phyloP scores from a whole-genome alignment of 1,284 basidiomycete genomes.

The Trametes pubescens region DNA sequence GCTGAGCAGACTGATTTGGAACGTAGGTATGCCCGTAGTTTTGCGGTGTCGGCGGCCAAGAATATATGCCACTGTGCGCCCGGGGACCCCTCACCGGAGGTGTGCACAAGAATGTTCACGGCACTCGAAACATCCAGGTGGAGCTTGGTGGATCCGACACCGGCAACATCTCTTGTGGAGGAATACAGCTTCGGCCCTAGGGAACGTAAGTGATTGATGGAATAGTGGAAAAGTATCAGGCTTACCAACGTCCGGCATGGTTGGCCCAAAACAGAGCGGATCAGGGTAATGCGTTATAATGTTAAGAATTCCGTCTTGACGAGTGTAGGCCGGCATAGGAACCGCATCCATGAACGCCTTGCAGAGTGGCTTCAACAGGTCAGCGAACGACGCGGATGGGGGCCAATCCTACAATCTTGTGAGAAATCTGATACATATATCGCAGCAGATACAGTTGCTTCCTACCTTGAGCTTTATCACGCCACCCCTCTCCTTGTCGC shows the following conservation, averaged over 20 bases:
- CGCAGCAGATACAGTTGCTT: no score
- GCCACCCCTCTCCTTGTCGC: not conserved
- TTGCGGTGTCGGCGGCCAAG: not conserved
- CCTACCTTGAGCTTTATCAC: not conserved
- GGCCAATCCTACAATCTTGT: not conserved
- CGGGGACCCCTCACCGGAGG: not conserved
- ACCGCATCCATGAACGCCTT: not conserved
- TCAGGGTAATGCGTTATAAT: not conserved
- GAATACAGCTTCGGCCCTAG: not conserved
- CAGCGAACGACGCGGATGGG: not conserved
- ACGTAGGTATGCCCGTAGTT: not conserved
- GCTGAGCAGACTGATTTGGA: not conserved
- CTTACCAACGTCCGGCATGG: not conserved
- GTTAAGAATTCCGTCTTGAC: no score
- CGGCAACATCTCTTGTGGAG: not conserved
- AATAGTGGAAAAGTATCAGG: not conserved
- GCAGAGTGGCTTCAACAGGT: not conserved
- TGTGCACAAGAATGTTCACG: not conserved
- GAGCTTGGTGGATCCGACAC: not conserved
- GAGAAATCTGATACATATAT: no score
- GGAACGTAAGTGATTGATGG: not conserved
- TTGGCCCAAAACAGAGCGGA: not conserved
- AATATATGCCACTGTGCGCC: conserved; percentile 1
- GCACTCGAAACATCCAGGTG: not conserved
- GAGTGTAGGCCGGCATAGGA: not conserved